These are phyloP conservation scores for Fraxinus albicans DNA, from an alignment of 305 asterid species.

Conservation along the genomic window DNA sequence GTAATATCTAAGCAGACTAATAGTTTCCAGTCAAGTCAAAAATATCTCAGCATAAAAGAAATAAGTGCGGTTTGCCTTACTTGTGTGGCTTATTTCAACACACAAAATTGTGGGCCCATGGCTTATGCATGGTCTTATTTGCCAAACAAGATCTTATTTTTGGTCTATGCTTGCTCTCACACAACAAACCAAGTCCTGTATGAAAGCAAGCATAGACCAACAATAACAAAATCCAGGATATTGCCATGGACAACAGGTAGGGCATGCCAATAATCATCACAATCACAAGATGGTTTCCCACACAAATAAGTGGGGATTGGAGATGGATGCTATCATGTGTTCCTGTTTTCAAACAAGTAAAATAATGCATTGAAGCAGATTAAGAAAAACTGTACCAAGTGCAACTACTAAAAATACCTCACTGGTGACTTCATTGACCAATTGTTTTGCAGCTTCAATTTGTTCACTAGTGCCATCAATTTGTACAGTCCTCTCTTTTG, in stretches of 20 bases:
- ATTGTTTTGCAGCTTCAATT: conserved; percentile 83
- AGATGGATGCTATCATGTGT: neutral
- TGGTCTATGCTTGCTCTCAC: too few relatives aligned
- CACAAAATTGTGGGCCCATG: neutral
- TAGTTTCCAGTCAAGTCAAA: neutral
- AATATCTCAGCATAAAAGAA: neutral
- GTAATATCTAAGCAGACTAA: neutral
- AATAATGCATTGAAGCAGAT: neutral
- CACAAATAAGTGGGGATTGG: neutral
- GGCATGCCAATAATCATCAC: neutral
- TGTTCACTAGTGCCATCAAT: conserved; percentile 90
- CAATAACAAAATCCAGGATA: neutral
- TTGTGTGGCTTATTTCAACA: neutral
- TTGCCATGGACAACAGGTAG: neutral
- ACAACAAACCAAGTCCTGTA: neutral
- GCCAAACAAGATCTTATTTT: neutral
- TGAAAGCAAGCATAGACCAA: conserved; percentile 1
- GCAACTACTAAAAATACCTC: conserved; percentile 71
- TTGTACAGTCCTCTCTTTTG: conserved; percentile 84
- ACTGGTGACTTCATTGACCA: conserved; percentile 80
- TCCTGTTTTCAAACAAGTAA: neutral
- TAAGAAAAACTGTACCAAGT: neutral
- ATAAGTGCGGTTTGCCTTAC: too few relatives aligned
- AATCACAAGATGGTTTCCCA: neutral
- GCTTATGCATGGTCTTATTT: neutral